Conservation (phyloP, 495 filamentous ascomycete genomes). For the Xylaria castorea region DNA sequence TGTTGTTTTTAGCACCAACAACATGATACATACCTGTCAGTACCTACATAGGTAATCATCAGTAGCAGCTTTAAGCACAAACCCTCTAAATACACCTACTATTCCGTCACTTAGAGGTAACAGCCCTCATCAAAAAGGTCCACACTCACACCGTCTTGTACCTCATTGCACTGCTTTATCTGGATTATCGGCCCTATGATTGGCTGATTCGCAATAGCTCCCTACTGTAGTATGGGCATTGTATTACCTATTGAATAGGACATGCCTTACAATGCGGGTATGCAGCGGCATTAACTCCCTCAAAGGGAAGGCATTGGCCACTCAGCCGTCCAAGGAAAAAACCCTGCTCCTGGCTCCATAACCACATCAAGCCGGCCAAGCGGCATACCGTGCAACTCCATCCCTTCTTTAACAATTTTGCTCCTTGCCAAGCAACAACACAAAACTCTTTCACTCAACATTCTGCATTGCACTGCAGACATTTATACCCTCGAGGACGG, state of each 20-base stretch:
- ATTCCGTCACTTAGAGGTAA: no score
- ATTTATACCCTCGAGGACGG: conserved; percentile 11
- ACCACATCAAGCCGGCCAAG: neutral
- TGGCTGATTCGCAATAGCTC: neutral
- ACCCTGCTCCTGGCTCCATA: neutral
- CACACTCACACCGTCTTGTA: neutral
- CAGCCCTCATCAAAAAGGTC: neutral
- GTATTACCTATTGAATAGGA: neutral
- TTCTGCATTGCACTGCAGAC: conserved; percentile 6
- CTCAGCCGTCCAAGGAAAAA: conserved; percentile 1
- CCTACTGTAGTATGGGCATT: neutral
- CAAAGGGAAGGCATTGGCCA: conserved; percentile 16
- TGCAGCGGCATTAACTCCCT: neutral
- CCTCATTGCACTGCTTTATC: neutral
- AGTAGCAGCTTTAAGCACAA: neutral
- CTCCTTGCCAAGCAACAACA: conserved; percentile 6
- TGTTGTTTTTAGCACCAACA: no score
- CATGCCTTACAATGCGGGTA: neutral
- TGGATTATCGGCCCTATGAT: neutral
- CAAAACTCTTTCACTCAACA: conserved; percentile 13
- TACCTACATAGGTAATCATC: no score
- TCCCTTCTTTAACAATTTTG: conserved; percentile 18
- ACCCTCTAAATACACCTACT: no score
- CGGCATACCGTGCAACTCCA: conserved; percentile 2
- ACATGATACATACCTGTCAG: no score